Evolutionary conservation across 1,139 yeast genomes (phyloP).

Genomic region (Saccharomyces hybrid): DNA sequence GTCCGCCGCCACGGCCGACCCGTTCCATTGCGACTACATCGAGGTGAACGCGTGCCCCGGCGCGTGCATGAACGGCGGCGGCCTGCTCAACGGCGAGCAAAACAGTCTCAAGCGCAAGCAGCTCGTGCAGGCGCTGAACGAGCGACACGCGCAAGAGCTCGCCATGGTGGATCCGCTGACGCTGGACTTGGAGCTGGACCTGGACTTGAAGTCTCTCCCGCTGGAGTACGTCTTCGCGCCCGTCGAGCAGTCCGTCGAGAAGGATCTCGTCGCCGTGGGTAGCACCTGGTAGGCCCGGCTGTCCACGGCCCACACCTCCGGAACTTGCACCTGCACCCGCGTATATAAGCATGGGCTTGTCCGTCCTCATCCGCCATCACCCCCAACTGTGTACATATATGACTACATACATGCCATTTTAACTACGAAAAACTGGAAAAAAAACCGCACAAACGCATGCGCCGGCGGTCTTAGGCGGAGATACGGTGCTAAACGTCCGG

Average conservation of each 20-base stretch:
- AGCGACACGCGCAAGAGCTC: conserved; percentile 5
- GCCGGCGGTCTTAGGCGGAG: conserved; percentile 1
- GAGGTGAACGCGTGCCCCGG: conserved; percentile 98
- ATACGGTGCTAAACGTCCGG: conserved; percentile 1
- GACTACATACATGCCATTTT: background rate
- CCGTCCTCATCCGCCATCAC: too few species aligned
- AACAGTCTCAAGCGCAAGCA: conserved; percentile 5
- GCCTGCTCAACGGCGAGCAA: conserved; percentile 41
- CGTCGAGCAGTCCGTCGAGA: conserved; percentile 11
- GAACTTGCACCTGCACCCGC: background rate
- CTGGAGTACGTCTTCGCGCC: conserved; percentile 17
- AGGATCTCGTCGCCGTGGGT: conserved; percentile 19
- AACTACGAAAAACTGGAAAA: background rate
- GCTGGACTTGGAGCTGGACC: conserved; percentile 7
- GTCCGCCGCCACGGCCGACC: conserved; percentile 39
- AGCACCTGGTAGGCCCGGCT: conserved; percentile 22
- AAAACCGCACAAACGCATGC: background rate
- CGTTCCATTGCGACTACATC: conserved; percentile 67
- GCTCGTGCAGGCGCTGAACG: conserved; percentile 9
- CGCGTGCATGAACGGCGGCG: conserved; percentile 97
- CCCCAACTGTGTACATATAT: background rate
- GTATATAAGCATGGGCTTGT: background rate
- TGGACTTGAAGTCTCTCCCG: background rate
- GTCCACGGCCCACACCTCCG: too few species aligned
- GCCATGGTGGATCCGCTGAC: conserved; percentile 9